Evolutionary conservation across 192 early-diverging fungal genomes (phyloP).

Genomic region (Dimargaris cristalligena): DNA sequence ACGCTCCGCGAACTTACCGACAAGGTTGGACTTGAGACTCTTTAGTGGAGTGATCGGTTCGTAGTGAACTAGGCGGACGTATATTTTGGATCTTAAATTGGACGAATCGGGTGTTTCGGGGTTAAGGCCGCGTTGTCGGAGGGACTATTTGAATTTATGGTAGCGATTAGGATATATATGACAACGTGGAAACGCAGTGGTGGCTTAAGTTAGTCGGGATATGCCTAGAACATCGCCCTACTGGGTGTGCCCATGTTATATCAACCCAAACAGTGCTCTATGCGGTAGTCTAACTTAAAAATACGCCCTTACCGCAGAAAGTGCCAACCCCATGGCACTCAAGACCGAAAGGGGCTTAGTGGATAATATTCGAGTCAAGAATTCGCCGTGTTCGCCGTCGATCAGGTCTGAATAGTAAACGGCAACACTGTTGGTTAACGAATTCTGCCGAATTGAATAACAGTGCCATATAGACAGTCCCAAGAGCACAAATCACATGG

Average conservation of each 20-base stretch:
- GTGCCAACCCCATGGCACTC: not conserved
- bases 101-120: not conserved
- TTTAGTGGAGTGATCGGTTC: constrained; percentile 42
- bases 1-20: constrained; percentile 41
- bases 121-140: not conserved
- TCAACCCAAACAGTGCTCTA: not conserved
- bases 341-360: not conserved
- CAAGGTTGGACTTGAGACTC: constrained; percentile 52
- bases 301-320: not conserved
- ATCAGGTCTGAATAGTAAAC: not conserved
- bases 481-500: too few species aligned
- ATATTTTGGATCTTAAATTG: constrained; percentile 12
- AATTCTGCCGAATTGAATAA: too few species aligned
- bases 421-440: too few species aligned
- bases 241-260: not conserved
- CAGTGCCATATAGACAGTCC: too few species aligned
- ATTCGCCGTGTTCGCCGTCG: not conserved
- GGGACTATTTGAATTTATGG: not conserved
- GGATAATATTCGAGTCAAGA: not conserved
- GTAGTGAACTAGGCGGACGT: constrained; percentile 29
- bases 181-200: not conserved
- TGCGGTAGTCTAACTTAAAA: not conserved
- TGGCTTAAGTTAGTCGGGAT: not conserved
- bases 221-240: not conserved
- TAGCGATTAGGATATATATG: not conserved